phyloP scores from a whole-genome alignment of 2,329 filamentous ascomycete genomes.

The Sarocladiaceae sp. region DNA sequence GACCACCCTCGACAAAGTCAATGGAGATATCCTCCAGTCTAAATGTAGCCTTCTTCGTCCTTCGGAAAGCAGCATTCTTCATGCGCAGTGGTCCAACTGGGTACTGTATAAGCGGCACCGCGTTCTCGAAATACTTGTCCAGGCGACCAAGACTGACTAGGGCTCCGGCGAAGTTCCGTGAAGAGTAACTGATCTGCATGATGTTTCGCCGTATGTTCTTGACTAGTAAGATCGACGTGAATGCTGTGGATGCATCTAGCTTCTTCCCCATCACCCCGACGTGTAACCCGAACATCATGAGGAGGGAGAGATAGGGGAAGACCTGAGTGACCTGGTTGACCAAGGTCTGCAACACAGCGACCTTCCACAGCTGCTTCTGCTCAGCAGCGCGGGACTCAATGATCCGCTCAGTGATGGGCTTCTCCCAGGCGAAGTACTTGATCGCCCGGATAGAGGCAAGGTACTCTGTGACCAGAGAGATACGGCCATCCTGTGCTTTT shows the following conservation, averaged over 20 bases:
- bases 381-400: constrained; percentile 44
- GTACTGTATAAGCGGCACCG: constrained; percentile 43
- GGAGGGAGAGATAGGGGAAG: constrained; percentile 46
- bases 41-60: constrained; percentile 47
- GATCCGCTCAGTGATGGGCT: constrained; percentile 46
- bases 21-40: constrained; percentile 42
- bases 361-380: constrained; percentile 50
- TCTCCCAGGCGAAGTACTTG: constrained; percentile 60
- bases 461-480: constrained; percentile 55
- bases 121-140: constrained; percentile 50
- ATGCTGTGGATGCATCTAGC: constrained; percentile 52
- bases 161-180: constrained; percentile 28
- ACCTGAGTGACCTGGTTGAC: constrained; percentile 47
- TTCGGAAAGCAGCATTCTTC: constrained; percentile 41
- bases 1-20: constrained; percentile 47
- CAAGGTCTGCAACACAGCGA: constrained; percentile 42
- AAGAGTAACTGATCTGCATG: constrained; percentile 42
- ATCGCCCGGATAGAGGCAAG: constrained; percentile 53
- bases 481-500: constrained; percentile 50
- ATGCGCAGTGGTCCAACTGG: constrained; percentile 46
- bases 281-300: constrained; percentile 51
- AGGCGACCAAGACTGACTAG: constrained; percentile 45
- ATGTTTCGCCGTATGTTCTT: constrained; percentile 50
- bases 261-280: constrained; percentile 42
- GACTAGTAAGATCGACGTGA: constrained; percentile 51